These are phyloP conservation scores for Colletotrichum truncatum DNA, from an alignment of 2,329 filamentous ascomycete genomes.

Conservation along the genomic window DNA sequence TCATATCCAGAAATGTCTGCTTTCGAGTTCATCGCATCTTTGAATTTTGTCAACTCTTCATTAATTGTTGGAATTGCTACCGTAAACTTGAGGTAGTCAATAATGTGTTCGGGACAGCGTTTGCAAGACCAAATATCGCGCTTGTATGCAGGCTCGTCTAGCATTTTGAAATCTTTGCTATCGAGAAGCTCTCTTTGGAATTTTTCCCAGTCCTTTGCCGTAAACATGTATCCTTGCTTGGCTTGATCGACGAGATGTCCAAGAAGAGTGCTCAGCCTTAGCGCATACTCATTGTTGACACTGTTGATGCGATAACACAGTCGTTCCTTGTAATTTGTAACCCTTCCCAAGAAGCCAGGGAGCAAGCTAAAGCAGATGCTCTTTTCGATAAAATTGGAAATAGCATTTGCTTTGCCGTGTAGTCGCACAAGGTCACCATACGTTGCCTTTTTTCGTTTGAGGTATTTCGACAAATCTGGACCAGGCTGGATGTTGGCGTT, in stretches of 20 bases:
- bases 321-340: constrained; percentile 71
- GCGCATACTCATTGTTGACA: constrained; percentile 54
- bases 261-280: constrained; percentile 61
- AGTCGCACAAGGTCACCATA: constrained; percentile 53
- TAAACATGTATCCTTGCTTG: constrained; percentile 64
- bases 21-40: constrained; percentile 26
- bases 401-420: constrained; percentile 33
- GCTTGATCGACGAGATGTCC: constrained; percentile 65
- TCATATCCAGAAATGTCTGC: not conserved
- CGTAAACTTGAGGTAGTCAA: constrained; percentile 69
- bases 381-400: constrained; percentile 57
- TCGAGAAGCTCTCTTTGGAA: constrained; percentile 42
- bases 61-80: constrained; percentile 56
- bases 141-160: constrained; percentile 55
- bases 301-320: constrained; percentile 67
- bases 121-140: constrained; percentile 39
- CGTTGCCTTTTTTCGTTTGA: constrained; percentile 57
- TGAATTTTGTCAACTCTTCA: constrained; percentile 44
- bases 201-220: constrained; percentile 46
- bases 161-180: not conserved
- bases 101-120: constrained; percentile 55
- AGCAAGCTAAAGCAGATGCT: constrained; percentile 68
- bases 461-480: constrained; percentile 57
- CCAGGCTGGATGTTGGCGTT: constrained; percentile 63
- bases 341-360: constrained; percentile 67